Percentiles rank a stretch among this genome's conserved stretches.
These are phyloP conservation scores for Trichosporon inkin DNA, from an alignment of 1,284 basidiomycete genomes.

Conservation along the genomic window DNA sequence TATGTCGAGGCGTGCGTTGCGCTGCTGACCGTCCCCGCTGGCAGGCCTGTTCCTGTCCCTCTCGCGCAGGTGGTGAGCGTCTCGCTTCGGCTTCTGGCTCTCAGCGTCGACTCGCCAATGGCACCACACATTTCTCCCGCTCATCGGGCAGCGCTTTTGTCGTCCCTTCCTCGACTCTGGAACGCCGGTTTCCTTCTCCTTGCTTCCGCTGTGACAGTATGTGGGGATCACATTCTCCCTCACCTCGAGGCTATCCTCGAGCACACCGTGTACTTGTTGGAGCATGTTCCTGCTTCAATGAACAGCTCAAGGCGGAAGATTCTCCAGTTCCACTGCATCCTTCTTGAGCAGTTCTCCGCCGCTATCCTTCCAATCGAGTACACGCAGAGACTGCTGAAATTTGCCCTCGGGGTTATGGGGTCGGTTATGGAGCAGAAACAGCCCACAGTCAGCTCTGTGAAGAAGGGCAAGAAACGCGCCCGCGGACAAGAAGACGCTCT, in stretches of 20 bases:
- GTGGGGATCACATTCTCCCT: conserved; percentile 44
- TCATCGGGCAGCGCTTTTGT: conserved; percentile 37
- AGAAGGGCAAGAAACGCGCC: conserved; percentile 67
- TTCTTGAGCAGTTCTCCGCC: conserved; percentile 35
- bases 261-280: conserved; percentile 42
- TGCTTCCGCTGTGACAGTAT: conserved; percentile 22
- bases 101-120: conserved; percentile 59
- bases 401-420: conserved; percentile 33
- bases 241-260: conserved; percentile 43
- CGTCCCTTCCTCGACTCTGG: conserved; percentile 40
- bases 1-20: conserved; percentile 33
- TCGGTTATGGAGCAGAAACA: conserved; percentile 16
- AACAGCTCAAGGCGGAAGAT: conserved; percentile 35
- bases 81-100: conserved; percentile 53
- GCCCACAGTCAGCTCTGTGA: background rate
- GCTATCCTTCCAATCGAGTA: conserved; percentile 37
- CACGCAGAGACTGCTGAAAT: conserved; percentile 38
- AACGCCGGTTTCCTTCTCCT: conserved; percentile 37
- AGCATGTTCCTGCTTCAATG: conserved; percentile 34
- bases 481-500: conserved; percentile 73
- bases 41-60: conserved; percentile 68
- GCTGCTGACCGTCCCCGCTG: conserved; percentile 56
- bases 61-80: conserved; percentile 55
- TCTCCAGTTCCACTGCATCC: conserved; percentile 37
- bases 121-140: conserved; percentile 40